phyloP scores from a whole-genome alignment of 1,284 basidiomycete species.

The Apiotrichum sp. region DNA sequence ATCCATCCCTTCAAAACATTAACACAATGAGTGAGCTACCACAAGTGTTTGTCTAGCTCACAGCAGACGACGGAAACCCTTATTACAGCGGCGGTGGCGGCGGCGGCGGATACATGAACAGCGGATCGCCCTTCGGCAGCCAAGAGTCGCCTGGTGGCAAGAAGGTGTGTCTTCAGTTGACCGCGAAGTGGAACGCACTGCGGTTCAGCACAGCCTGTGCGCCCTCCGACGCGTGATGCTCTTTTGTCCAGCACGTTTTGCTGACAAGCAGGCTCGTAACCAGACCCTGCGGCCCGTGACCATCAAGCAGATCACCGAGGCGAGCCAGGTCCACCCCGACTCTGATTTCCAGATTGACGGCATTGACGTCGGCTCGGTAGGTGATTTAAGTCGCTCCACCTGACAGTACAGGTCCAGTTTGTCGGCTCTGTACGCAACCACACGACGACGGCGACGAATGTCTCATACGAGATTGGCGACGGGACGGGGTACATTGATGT shows the following conservation, averaged over 20 bases:
- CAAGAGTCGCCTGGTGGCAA: conserved; percentile 37
- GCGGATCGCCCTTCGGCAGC: conserved; percentile 37
- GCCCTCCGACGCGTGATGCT: too few species aligned
- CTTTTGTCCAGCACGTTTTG: too few species aligned
- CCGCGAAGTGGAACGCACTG: not conserved
- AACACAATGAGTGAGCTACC: conserved; percentile 10
- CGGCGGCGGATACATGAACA: conserved; percentile 26
- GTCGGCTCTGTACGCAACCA: conserved; percentile 75
- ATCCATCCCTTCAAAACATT: too few species aligned
- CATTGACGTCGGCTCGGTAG: conserved; percentile 57
- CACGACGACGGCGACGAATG: conserved; percentile 70
- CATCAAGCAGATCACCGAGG: conserved; percentile 68
- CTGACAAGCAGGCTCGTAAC: conserved; percentile 21
- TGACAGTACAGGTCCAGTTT: conserved; percentile 50
- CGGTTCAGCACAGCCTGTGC: too few species aligned
- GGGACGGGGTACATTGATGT: conserved; percentile 84
- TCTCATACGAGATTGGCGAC: conserved; percentile 76
- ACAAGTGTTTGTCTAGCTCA: not conserved
- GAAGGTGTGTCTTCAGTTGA: conserved; percentile 18
- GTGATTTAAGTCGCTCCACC: not conserved
- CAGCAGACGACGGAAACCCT: conserved; percentile 36
- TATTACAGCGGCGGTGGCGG: conserved; percentile 37
- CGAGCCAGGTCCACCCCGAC: conserved; percentile 76
- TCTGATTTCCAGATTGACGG: conserved; percentile 82
- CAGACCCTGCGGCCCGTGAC: conserved; percentile 80